Evolutionary conservation across 169 alveolate genomes (phyloP).

Genomic region (Plasmodium knowlesi): DNA sequence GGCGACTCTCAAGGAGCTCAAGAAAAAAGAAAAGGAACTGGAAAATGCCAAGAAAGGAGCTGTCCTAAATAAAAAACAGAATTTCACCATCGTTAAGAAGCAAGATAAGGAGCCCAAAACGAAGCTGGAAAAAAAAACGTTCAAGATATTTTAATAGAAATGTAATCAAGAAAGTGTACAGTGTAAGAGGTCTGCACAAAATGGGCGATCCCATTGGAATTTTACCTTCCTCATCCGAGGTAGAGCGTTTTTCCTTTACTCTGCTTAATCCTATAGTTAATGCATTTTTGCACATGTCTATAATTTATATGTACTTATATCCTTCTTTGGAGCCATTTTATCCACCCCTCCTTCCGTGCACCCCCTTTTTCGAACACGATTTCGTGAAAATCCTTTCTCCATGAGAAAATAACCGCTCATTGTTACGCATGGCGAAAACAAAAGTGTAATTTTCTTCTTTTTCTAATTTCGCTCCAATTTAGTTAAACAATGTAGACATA

Average conservation of each 20-base stretch:
- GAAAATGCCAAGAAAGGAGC: constrained; percentile 80
- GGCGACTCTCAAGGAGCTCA: constrained; percentile 75
- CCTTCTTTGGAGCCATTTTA: background rate
- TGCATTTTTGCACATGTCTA: background rate
- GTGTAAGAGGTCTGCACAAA: background rate
- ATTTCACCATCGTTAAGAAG: constrained; percentile 55
- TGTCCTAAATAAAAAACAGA: constrained; percentile 28
- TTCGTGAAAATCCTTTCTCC: background rate
- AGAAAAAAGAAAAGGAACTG: constrained; percentile 81
- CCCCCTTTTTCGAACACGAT: background rate
- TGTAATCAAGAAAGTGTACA: background rate
- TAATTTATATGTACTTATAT: background rate
- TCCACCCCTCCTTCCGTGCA: background rate
- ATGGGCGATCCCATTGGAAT: background rate
- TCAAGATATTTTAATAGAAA: constrained; percentile 47
- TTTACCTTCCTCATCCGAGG: background rate
- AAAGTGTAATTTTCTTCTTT: background rate
- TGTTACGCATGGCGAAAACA: background rate
- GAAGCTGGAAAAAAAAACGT: constrained; percentile 32
- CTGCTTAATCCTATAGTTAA: background rate
- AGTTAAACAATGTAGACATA: background rate
- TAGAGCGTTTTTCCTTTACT: background rate
- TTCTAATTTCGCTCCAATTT: background rate
- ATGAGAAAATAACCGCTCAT: background rate
- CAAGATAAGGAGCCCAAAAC: constrained; percentile 14